Base-by-base conservation (phyloP, 202 grass and related monocot species). In the Setaria italica region DNA sequence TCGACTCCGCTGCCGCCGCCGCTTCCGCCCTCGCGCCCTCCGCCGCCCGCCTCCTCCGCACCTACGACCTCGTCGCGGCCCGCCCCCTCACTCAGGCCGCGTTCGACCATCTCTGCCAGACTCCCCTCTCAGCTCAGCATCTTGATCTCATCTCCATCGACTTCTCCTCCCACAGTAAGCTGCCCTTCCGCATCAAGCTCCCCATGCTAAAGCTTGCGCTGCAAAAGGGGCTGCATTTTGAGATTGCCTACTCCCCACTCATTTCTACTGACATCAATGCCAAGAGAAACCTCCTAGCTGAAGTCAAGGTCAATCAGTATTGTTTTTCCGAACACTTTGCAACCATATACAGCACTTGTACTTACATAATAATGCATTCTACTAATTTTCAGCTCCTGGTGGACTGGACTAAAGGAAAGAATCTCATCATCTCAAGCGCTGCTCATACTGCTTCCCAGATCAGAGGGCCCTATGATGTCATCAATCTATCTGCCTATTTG, bases 351-450 rank as follows among this genome's bases (percentile, higher is more conserved):
- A 45, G 0, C 21, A 7, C 4, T 25, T 47, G 2, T 25, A 47
- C 41, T 2, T 11, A n/a, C 0, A 5, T 17, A 50, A 30, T 51
- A 34, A 17, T 5, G 47, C 49, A 55, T 13, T 47, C 48, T 21
- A 15, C 53, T 67, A 25, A 29, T 62, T 76, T 25, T 51, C 68
- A 98, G 95, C 87, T 98, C 62, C 78, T 98, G 54, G 88, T 86
- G 35, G 93, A 92, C 13, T 95, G 91, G 91, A 98, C 88, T 19
- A 89, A 85, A 86, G 93, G 93, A 67, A 98, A 95, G 25, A 95
- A 94, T 87, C 78, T 98, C 74, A 90, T 98, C 65, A 85, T 98
- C 41, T 94, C 95, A 74, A 98, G 93, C 59, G 84, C 88, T 86
- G 96, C 96, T 72, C 81, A 76, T 7, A 85, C 81, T 74, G 89